phyloP scores from a whole-genome alignment of 345 rosid species.

The Arabidopsis suecica region DNA sequence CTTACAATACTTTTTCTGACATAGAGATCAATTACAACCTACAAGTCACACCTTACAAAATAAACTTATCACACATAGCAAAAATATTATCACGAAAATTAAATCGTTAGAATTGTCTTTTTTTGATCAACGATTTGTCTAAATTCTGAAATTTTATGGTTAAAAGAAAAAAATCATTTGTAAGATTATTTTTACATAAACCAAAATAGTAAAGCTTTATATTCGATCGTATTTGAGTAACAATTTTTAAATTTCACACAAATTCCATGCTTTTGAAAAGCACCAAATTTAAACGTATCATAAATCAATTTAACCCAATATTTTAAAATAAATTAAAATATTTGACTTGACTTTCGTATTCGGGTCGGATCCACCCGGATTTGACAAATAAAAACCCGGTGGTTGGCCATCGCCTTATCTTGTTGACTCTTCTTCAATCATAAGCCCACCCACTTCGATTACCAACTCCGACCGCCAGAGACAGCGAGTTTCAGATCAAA shows the following conservation, averaged over 20 bases:
- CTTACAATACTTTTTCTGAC: background rate
- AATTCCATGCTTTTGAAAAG: too few relatives aligned
- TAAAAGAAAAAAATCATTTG: background rate
- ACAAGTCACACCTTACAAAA: background rate
- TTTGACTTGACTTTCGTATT: background rate
- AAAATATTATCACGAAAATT: background rate
- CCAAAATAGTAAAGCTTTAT: background rate
- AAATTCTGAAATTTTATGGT: too few relatives aligned
- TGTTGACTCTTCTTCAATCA: conserved; percentile 39
- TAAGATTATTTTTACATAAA: background rate
- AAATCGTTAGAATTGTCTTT: background rate
- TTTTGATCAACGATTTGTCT: too few relatives aligned
- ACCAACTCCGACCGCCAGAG: conserved; percentile 36
- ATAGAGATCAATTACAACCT: background rate
- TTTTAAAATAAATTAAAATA: too few relatives aligned
- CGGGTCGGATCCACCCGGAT: conserved; percentile 34
- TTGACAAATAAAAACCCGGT: conserved; percentile 20
- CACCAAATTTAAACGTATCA: too few relatives aligned
- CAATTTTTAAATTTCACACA: too few relatives aligned
- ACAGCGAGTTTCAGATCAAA: conserved; percentile 19
- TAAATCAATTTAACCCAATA: too few relatives aligned
- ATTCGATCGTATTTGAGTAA: too few relatives aligned
- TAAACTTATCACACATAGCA: background rate
- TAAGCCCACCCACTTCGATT: conserved; percentile 11
- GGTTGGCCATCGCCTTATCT: conserved; percentile 43